Base-by-base conservation (phyloP, 2,329 filamentous ascomycete genomes). In the Bipolaris oryzae region DNA sequence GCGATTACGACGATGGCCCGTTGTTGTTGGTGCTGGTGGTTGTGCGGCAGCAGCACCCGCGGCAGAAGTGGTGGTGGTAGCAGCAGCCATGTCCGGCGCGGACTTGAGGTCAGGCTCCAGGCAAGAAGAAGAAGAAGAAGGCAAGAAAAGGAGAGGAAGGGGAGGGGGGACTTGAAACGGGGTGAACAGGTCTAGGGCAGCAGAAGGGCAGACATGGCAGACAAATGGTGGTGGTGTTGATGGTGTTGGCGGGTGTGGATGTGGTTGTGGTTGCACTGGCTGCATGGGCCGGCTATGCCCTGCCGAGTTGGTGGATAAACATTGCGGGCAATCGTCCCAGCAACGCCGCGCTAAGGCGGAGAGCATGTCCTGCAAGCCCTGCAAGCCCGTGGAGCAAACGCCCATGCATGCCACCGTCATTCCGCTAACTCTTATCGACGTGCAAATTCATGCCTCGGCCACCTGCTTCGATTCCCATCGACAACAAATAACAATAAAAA, bases 1-100 rank as follows among this genome's bases (percentile, higher is more conserved):
- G 63, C 76, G 77, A 69, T 76, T 74, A 55, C 76, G 75, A 51
- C 71, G 64, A 55, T 78, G 75, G 38, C 72, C 70, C 42, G 67
- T 54, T 41, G 63, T 53, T 44, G 67, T 11, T 31, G 28, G 28
- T 5, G 28, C 28, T 31, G 28, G 28, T 31, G 28, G 4, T 31
- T 31, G 67, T 46, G 60, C 25, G 4, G 42, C 42, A 20, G 42
- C 7, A 28, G 42, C 16, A 33, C 9, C 25, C 16, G 42, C 42
- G 11, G 25, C n/a, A 16, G 28, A 11, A 11, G 42, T 13, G 10
- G 67, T 53, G 45, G 63, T 53, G 43, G 63, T 51, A 44, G 67
- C 64, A 46, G 60, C 60, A 33, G 69, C 62, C 55, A 60, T 53
- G 33, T 55, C 55, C 38, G 60, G 60, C 60, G 66, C 64, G 57